These are phyloP conservation scores for Botryosphaeria dothidea DNA, from an alignment of 2,329 filamentous ascomycete genomes.

Conservation along the genomic window DNA sequence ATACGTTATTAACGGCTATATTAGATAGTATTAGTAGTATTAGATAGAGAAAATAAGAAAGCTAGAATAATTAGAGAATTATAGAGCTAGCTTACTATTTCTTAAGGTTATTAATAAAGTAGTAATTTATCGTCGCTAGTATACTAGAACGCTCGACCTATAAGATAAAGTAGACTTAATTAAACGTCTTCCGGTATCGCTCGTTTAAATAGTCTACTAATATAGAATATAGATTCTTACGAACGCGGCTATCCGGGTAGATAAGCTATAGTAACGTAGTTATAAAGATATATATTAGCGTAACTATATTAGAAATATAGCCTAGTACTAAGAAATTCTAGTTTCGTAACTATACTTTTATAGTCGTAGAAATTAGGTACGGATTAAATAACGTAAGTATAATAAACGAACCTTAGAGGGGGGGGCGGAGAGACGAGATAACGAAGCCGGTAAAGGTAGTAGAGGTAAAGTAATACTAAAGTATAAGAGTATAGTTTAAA, in stretches of 20 bases:
- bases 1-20: neutral
- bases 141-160: conserved; percentile 50
- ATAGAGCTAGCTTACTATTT: conserved; percentile 31
- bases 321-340: conserved; percentile 52
- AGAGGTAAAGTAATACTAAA: no score
- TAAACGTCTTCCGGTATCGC: conserved; percentile 51
- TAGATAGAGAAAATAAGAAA: no score
- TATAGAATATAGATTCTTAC: conserved; percentile 43
- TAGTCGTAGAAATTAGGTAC: conserved; percentile 46
- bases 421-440: no score
- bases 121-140: conserved; percentile 55
- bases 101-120: conserved; percentile 52
- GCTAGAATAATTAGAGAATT: no score
- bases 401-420: no score
- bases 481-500: no score
- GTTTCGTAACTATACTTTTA: conserved; percentile 57
- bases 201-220: conserved; percentile 49
- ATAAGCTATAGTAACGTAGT: conserved; percentile 41
- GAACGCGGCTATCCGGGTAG: conserved; percentile 48
- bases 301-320: conserved; percentile 55
- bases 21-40: no score
- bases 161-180: conserved; percentile 55
- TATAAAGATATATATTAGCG: conserved; percentile 57
- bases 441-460: no score
- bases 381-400: conserved; percentile 52